Percentiles rank a stretch among this genome's conserved stretches.
Evolutionary conservation across 2,329 filamentous ascomycete genomes (phyloP).

Genomic region (Oidium heveae): DNA sequence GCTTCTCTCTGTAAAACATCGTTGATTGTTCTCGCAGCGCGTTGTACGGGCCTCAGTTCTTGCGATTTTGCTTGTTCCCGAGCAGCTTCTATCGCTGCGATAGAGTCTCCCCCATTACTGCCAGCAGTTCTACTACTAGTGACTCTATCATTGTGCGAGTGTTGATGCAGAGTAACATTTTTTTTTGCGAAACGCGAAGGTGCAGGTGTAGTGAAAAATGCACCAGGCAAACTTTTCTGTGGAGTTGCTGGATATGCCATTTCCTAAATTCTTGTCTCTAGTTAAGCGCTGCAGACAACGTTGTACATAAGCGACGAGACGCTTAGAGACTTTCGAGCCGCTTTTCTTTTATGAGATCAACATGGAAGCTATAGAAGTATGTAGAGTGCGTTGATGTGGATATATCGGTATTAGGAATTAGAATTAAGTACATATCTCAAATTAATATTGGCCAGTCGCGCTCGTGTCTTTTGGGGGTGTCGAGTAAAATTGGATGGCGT

Average conservation of each 20-base stretch:
- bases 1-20: slow-evolving; percentile 49
- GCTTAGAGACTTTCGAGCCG: too few species aligned
- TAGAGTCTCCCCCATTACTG: background rate
- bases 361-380: too few species aligned
- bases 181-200: slow-evolving; percentile 19
- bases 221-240: slow-evolving; percentile 47
- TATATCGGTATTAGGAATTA: too few species aligned
- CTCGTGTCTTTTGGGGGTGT: too few species aligned
- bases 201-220: slow-evolving; percentile 52
- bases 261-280: background rate
- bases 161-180: slow-evolving; percentile 20
- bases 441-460: too few species aligned
- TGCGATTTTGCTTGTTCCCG: slow-evolving; percentile 11
- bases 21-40: slow-evolving; percentile 67
- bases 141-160: slow-evolving; percentile 19
- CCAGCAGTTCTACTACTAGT: background rate
- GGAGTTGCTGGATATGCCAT: slow-evolving; percentile 23
- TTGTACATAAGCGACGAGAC: too few species aligned
- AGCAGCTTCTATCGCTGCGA: background rate
- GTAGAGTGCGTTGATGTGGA: too few species aligned
- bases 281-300: too few species aligned
- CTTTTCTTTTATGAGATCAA: too few species aligned
- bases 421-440: too few species aligned
- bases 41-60: slow-evolving; percentile 42
- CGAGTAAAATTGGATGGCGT: too few species aligned